Evolutionary conservation across 2,329 filamentous ascomycete species (phyloP), one percentile per base, ranked within the genome.

Genomic region (Hypoxylon sp.): DNA sequence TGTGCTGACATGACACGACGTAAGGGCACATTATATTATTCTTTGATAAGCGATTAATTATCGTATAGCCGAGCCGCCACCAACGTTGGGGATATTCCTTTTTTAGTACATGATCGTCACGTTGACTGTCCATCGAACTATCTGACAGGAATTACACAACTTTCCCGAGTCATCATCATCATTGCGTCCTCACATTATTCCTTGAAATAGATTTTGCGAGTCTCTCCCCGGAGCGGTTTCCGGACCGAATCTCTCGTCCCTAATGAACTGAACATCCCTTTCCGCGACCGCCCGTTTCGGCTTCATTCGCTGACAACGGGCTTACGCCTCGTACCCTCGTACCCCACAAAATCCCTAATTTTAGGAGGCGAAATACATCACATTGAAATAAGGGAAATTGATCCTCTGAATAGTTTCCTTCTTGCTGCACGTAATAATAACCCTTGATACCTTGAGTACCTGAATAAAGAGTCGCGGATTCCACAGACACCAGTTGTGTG

Each of bases 331-430:
- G 27, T 40, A 46, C 65, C 33, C 65, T 54, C 33, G 27, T 40
- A 46, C 65, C 33, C 65, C 49, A 56, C 55, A 61, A 27, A 49
- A 61, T 7, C 27, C 20, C 25, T 8, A 13, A 33, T 27, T 42
- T 14, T 54, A 31, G 30, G 66, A 62, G 62, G 66, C 58, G 10
- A 66, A 65, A 58, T 27, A 64, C 57, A 62, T 60, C 49, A 66
- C 17, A 56, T 64, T 56, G 42, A 61, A 58, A 42, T 17, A 31
- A 50, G 10, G 4, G 6, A 22, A 44, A 20, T 11, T n/a, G 13
- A n/a, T 14, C 14, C 30, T 65, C 58, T 37, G 35, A 57, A 60
- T 63, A n/a, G 35, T 37, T 37, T 37, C 35, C 13, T 11, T 6
- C 13, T n/a, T n/a, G 33, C 33, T 37, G 11, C 4, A 10, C 6